A percentile compares a stretch with the other conserved stretches of the same genome.
phyloP scores from a whole-genome alignment of 371 early-diverging fungal species.

The Lichtheimia ornata region DNA sequence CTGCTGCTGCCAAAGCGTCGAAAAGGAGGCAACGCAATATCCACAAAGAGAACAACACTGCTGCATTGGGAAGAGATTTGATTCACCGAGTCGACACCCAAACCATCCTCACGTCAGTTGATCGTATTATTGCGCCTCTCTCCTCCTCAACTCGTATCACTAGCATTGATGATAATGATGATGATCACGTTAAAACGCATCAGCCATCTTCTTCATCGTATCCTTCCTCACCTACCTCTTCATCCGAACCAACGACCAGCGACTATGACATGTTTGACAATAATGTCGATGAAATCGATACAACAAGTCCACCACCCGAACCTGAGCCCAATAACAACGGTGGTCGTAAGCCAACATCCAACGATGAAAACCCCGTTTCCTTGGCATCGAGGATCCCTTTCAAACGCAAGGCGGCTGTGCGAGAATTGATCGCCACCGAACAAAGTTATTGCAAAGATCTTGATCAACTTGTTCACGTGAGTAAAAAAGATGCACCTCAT shows the following conservation, averaged over 20 bases:
- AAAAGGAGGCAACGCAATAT: background rate
- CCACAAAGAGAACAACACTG: background rate
- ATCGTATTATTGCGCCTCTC: background rate
- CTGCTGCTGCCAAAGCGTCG: conserved; percentile 18
- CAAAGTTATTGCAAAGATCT: conserved; percentile 35
- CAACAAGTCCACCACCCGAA: too few species aligned
- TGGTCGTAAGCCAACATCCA: too few species aligned
- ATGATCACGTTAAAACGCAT: background rate
- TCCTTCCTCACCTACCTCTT: too few species aligned
- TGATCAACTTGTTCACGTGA: conserved; percentile 37
- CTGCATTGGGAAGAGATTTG: conserved; percentile 3
- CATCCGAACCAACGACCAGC: too few species aligned
- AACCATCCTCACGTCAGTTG: background rate
- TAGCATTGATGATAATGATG: background rate
- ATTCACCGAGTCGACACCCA: conserved; percentile 8
- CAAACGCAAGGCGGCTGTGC: conserved; percentile 16
- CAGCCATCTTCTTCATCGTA: background rate
- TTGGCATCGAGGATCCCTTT: background rate
- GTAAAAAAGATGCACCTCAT: background rate
- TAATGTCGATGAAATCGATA: too few species aligned
- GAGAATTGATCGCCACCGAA: conserved; percentile 45
- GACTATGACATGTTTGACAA: too few species aligned
- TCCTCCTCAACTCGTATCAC: background rate
- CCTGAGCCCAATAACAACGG: too few species aligned
- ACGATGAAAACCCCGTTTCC: background rate